phyloP scores from a whole-genome alignment of 371 early-diverging fungal genomes.

The Mortierella sp. region DNA sequence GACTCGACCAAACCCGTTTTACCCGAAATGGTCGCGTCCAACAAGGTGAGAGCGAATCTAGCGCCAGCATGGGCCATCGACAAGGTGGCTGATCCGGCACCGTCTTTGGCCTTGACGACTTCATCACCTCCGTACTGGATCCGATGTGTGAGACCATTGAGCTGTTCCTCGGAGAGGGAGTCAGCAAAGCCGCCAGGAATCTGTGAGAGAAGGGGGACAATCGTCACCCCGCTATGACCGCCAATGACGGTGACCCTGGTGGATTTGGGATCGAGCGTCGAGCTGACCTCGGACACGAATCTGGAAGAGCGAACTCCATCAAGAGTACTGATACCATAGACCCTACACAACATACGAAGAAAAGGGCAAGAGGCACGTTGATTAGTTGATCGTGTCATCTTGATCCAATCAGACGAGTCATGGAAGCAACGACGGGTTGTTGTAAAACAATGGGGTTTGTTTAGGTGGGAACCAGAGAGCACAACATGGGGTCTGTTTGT shows the following conservation, averaged over 20 bases:
- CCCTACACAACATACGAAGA: constrained; percentile 47
- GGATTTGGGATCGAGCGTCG: constrained; percentile 61
- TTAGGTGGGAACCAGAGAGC: background rate
- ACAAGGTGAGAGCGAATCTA: constrained; percentile 79
- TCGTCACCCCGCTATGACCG: constrained; percentile 92
- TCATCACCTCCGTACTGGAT: constrained; percentile 96
- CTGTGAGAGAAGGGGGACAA: constrained; percentile 80
- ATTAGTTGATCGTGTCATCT: constrained; percentile 4
- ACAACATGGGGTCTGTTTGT: constrained; percentile 13
- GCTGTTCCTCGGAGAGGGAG: constrained; percentile 73
- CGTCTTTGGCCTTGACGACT: constrained; percentile 94
- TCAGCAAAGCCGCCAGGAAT: constrained; percentile 60
- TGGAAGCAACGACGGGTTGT: no score
- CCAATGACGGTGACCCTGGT: constrained; percentile 84
- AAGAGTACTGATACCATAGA: constrained; percentile 90
- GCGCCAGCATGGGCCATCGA: constrained; percentile 95
- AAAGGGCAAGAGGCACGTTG: constrained; percentile 1
- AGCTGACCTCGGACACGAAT: constrained; percentile 75
- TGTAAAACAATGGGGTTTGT: background rate
- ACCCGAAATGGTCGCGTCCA: constrained; percentile 75
- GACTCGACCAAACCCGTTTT: constrained; percentile 79
- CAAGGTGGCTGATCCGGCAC: constrained; percentile 85
- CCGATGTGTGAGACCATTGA: constrained; percentile 78
- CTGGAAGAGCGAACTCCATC: constrained; percentile 88
- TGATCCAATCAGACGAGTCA: no score